Evolutionary conservation across 768 basidiomycete species (phyloP), one percentile per base, ranked within the genome.

Genomic region (Terana coerulea): DNA sequence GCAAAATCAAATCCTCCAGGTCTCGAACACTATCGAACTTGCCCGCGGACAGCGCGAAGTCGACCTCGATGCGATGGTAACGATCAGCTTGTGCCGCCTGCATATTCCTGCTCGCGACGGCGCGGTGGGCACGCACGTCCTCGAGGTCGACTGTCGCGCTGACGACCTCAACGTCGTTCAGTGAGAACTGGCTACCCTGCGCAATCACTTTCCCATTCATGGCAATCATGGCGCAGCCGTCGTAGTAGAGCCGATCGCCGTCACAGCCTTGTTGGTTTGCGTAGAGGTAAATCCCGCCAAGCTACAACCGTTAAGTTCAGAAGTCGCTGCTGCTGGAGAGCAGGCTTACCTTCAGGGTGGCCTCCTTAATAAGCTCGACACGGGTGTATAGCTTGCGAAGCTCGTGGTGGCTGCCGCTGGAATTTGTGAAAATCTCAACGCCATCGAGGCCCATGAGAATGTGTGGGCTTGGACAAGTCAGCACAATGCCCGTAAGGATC

Each of bases 181-280:
- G 72, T 5, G 95, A 98, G 72, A 98, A 99, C 63, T 99, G 97
- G 2, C 91, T 88, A 14, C 97, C 97, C 68, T 98, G 95, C 0
- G 97, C 94, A 17, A 98, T 75, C 50, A 98, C 79, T 25, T 78
- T 78, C 4, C 97, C 97, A 69, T 99, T 99, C 53, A 95, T 79
- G 8, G 91, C 94, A 60, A 99, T 98, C 80, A 98, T 82, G 28
- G 92, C 88, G 57, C 91, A 97, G 26, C 97, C 97, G 59, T 99
- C 97, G 65, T 98, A 99, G 74, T 98, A 99, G 0, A 98, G 76
- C 26, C 97, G 82, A 66, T 99, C 97, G 1, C 97, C 97, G 61
- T 99, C 97, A 63, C 97, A 99, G 5, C 97, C 97, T 74, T 97
- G 95, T 62, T 99, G 97, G 65, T 99, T 99, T 8, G 97, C 92